Base-by-base conservation (phyloP, 441 rosid genomes). In the Macaranga tanarius region DNA sequence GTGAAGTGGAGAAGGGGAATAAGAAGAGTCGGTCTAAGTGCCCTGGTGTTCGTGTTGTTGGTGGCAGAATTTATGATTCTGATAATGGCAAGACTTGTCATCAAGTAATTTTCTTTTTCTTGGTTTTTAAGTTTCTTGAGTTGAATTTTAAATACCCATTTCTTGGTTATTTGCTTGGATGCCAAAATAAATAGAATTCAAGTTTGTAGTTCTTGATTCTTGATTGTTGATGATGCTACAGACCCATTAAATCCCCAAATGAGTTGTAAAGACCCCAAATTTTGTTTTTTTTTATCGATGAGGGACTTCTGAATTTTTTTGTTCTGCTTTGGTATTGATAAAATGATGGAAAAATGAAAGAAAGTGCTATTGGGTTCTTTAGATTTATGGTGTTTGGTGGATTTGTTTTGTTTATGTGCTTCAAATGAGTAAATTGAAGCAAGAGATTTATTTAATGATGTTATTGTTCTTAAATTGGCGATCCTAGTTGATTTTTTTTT, bases 81-180 rank as follows among this genome's bases (percentile, higher is more conserved):
- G 77, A 80, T 7, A 82, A 84, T n/a, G 95, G 93, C 19, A 89
- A 84, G 77, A 85, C 83, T 11, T 91, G 98, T 80, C 97, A 93
- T 66, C 98, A 89, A 87, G 94, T 90, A 65, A 75, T n/a, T 62
- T 17, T 44, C 3, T 42, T 28, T 62, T 71, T 52, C 11, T 26
- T 15, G 47, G 7, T 25, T n/a, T 55, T 68, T n/a, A 0, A 5
- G 25, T 55, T 55, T 55, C 59, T 11, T 58, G 0, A 10, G 19
- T 45, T 15, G 23, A 28, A 25, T 40, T 51, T 68, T 13, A 26
- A 51, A 19, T 52, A 16, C 22, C 38, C 23, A 5, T 45, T 62
- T 68, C 47, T 58, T 63, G 10, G 7, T 56, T 55, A 54, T 47
- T 60, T 19, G 45, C 34, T 22, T 47, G 60, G 69, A 2, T 58